Conservation (phyloP, 345 rosid species). For the Camelina neglecta region DNA sequence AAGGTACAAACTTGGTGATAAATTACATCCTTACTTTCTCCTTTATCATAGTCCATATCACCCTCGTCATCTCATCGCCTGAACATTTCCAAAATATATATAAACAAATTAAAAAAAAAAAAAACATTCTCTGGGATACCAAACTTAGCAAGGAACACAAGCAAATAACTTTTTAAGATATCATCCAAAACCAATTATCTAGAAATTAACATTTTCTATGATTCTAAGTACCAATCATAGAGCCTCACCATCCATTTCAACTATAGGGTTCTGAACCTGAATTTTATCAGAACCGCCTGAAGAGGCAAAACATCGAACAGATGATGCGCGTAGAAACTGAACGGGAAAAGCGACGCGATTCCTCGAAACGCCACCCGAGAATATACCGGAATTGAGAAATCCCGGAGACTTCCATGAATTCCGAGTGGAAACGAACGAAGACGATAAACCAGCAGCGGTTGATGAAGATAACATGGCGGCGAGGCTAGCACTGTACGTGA, state of each 20-base stretch:
- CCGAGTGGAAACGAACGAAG: constrained; percentile 36
- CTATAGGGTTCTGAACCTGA: constrained; percentile 62
- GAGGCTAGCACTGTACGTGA: constrained; percentile 35
- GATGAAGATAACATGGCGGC: constrained; percentile 44
- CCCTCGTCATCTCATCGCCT: constrained; percentile 98
- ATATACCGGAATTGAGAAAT: constrained; percentile 36
- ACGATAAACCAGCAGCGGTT: constrained; percentile 36
- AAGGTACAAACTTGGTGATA: neutral
- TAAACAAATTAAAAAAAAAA: neutral
- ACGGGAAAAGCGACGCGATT: constrained; percentile 43
- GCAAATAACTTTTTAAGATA: neutral
- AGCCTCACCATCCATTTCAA: constrained; percentile 72
- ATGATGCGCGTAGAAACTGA: constrained; percentile 39
- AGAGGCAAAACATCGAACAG: constrained; percentile 61
- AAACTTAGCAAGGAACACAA: neutral
- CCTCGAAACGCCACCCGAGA: constrained; percentile 29
- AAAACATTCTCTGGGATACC: neutral
- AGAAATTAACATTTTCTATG: constrained; percentile 4
- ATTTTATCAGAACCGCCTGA: constrained; percentile 51
- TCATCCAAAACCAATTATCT: neutral
- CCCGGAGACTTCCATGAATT: constrained; percentile 38
- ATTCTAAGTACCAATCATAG: constrained; percentile 7
- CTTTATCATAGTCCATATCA: constrained; percentile 87
- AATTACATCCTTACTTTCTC: constrained; percentile 61
- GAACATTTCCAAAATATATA: neutral